Evolutionary conservation across 306 rosid species (phyloP).

Genomic region (Prunus mume): DNA sequence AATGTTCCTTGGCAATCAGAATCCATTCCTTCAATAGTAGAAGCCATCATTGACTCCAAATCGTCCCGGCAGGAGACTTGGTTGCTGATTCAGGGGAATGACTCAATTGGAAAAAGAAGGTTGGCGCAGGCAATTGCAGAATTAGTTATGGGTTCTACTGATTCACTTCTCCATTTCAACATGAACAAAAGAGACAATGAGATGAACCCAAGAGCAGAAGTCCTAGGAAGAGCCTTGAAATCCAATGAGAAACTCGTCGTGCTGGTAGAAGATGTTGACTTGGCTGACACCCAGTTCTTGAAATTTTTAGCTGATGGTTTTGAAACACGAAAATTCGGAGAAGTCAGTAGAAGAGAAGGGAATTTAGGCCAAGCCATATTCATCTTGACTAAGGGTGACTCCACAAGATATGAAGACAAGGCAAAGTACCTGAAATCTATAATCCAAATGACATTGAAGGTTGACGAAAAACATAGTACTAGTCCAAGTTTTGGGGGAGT

Average conservation of each 20-base stretch:
- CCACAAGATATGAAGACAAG: slow-evolving; percentile 28
- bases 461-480: slow-evolving; percentile 27
- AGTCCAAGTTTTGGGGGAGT: slow-evolving; percentile 36
- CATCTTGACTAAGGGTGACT: slow-evolving; percentile 51
- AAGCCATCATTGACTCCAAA: slow-evolving; percentile 54
- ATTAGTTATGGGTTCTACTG: slow-evolving; percentile 62
- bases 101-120: slow-evolving; percentile 66
- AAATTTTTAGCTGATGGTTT: slow-evolving; percentile 58
- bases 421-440: slow-evolving; percentile 32
- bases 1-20: slow-evolving; percentile 96
- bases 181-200: slow-evolving; percentile 39
- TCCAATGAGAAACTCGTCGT: slow-evolving; percentile 56
- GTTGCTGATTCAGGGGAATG: slow-evolving; percentile 78
- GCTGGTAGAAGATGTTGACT: slow-evolving; percentile 62
- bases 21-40: slow-evolving; percentile 63
- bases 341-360: slow-evolving; percentile 26
- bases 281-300: slow-evolving; percentile 62
- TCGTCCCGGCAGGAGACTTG: slow-evolving; percentile 50
- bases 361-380: slow-evolving; percentile 44
- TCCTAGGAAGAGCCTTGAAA: slow-evolving; percentile 46
- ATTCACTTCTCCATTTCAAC: slow-evolving; percentile 49
- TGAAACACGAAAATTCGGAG: slow-evolving; percentile 53
- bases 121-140: slow-evolving; percentile 72
- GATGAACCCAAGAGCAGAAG: slow-evolving; percentile 32
- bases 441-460: slow-evolving; percentile 55